Base-by-base conservation (phyloP, 2,329 filamentous ascomycete species). In the Nemania sp. region DNA sequence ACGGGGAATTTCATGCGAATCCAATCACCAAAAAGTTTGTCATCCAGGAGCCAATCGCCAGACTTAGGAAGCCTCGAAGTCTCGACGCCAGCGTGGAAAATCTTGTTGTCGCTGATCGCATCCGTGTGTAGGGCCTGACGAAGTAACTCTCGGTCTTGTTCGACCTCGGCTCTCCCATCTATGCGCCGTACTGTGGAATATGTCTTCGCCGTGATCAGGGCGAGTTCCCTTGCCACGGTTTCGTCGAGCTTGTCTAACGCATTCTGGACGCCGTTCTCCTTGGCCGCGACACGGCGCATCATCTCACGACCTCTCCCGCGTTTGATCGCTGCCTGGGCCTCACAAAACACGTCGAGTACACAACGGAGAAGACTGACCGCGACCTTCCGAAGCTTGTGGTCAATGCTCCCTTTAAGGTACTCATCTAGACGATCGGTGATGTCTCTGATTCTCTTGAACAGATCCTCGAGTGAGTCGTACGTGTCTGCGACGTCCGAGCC, bases 361-460 rank as follows among this genome's bases (percentile, higher is more conserved):
- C 21, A 48, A 15, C 46, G 34, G 46, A 48, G 46, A 48, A 48
- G 46, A 12, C 34, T 35, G 12, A 48, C 17, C 13, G 46, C 25
- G 34, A 18, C 46, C 25, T 34, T 34, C 21, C 29, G 29, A 48
- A 48, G 46, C 46, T 48, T 48, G 21, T 15, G 29, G n/a, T 34
- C 46, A 15, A 48, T 34, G 12, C 21, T 11, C 46, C 46, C 46
- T 11, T 34, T 34, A 25, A 48, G 25, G 34, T 48, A 48, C n/a
- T 48, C 46, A 25, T 48, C 21, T 32, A 48, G 21, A 34, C 46
- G 46, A 48, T 48, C 29, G 11, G 21, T 48, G 46, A 34, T 48
- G 25, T 48, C 46, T 48, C 46, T 17, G 46, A 34, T 48, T 18
- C 25, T 48, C 34, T 48, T n/a, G 46, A 48, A 48, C 25, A 48